Base-by-base conservation (phyloP, 2,329 filamentous ascomycete genomes). In the Monosporascus sp. region DNA sequence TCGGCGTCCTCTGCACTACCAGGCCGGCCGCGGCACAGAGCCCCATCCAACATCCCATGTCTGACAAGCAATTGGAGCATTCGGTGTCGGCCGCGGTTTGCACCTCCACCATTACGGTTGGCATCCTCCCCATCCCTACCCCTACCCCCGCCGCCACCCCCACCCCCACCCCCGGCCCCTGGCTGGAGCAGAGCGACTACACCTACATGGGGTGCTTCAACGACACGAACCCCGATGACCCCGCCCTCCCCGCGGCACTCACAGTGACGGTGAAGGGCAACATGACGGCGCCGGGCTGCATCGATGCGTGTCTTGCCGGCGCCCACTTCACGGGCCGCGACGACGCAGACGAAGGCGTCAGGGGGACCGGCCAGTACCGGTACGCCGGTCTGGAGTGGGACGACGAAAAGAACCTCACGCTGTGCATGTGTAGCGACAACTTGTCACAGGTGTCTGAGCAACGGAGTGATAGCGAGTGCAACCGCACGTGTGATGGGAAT, bases 201-300 rank as follows among this genome's bases (percentile, higher is more conserved):
- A 56, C 51, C 17, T 83, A 83, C 66, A 63, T 67, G n/a, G 81
- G 81, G 52, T 85, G 82, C 70, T 83, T 70, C 69, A 81, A 81
- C 59, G 81, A 84, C 2, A 75, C 72, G n/a, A 68, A 70, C 39
- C 61, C 70, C 27, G 69, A 69, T 47, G 63, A 54, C 48, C 74
- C 72, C 60, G 78, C 81, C 17, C 69, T 84, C 5, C 58, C 66
- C 20, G 73, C 70, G 46, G 75, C 75, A 47, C 63, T 62, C 47
- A 70, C 71, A 57, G 64, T 72, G 52, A 71, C 74, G 41, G 57
- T 62, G 17, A 62, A 70, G 9, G 75, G 72, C 51, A 67, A 68
- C 55, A 79, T 83, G 76, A 83, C 79, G 24, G 77, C 78, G 9
- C 66, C 71, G 18, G 60, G 66, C 53, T 85, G 81, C 61, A 70